Base-by-base conservation (phyloP, 2,329 filamentous ascomycete species). In the Fusarium sp. region DNA sequence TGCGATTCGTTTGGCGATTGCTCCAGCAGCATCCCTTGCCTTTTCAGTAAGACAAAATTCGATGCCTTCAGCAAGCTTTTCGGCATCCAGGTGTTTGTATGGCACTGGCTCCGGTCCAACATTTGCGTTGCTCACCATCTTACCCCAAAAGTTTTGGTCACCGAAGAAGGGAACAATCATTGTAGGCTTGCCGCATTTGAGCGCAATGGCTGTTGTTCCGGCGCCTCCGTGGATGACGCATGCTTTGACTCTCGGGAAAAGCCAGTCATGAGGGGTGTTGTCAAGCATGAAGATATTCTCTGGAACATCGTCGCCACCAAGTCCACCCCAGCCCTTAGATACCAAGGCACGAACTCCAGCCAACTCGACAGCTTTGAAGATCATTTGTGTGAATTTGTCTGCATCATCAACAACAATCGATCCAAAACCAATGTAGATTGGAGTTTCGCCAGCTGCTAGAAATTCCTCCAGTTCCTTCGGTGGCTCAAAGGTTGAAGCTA, bases 111-210 rank as follows among this genome's bases (percentile, higher is more conserved):
- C 83, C 0, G 92, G 90, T 2, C 93, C 93, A 1, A 91, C 92
- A 32, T 88, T 87, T 3, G 90, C 86, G 39, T 86, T 88, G 9
- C 86, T 86, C 2, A 94, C 86, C 89, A 93, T 93, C 24, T 86
- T 85, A 5, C 92, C 93, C 93, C 93, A 95, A 79, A 95, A 95
- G 55, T 91, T 88, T 80, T 95, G 93, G 78, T 95, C 93, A 6
- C 93, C 93, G 73, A 95, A 95, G 82, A 95, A 95, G 0, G 93
- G 93, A 5, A 95, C 91, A 32, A 94, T 88, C 89, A 94, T 92
- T 10, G 91, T 94, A 1, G 93, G 93, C 75, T 88, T 89, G 8
- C 88, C 93, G 71, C 88, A 92, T 79, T 92, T 93, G 38, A 95
- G 84, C 3, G 92, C 92, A 53, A 92, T 92, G 4, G 93, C 93